Base-by-base conservation (phyloP, 2,329 filamentous ascomycete species). In the Xylariaceae sp. region DNA sequence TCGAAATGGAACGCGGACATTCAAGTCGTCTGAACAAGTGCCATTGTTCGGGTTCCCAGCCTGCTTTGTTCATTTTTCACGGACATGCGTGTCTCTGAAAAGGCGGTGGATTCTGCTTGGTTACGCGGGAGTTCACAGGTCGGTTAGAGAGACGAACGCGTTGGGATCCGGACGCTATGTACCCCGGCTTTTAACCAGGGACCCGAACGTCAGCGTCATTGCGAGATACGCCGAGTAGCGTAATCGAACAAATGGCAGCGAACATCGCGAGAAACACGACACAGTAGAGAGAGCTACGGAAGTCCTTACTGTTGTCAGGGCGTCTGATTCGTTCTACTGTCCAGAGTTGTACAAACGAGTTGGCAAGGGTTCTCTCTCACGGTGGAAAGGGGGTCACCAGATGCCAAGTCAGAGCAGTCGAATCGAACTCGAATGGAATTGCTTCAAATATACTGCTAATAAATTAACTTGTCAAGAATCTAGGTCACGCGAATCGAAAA, bases 401-500 rank as follows among this genome's bases (percentile, higher is more conserved):
- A 30, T 30, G 23, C 23, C 23, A 30, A 30, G 23, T 30, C 23
- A 30, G 5, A 13, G 11, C 37, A 42, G 37, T 42, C 37, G 37
- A 39, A 11, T 39, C 37, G 37, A 42, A 42, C 37, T 55, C 30
- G 0, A 42, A 13, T 44, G 34, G 15, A 39, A 9, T 23, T 58
- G n/a, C 11, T 55, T 39, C 3, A 52, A 50, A 18, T 55, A 4
- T 30, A 30, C 23, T 30, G 23, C 4, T 30, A 30, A 30, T 30
- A 8, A 42, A 13, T 42, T 13, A 42, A 62, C 11, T 57, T 39
- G 49, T 58, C 23, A 30, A 30, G 34, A 45, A 39, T 55, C 45
- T 6, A 58, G 56, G 44, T 56, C 35, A 53, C 49, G 34, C 56
- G 56, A 34, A 51, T 56, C 57, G 53, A 37, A 55, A 61, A 59